Percentiles rank a stretch among this genome's conserved stretches.
Evolutionary conservation across 2,329 filamentous ascomycete genomes (phyloP).

Genomic region (Microcyclosporella mali): DNA sequence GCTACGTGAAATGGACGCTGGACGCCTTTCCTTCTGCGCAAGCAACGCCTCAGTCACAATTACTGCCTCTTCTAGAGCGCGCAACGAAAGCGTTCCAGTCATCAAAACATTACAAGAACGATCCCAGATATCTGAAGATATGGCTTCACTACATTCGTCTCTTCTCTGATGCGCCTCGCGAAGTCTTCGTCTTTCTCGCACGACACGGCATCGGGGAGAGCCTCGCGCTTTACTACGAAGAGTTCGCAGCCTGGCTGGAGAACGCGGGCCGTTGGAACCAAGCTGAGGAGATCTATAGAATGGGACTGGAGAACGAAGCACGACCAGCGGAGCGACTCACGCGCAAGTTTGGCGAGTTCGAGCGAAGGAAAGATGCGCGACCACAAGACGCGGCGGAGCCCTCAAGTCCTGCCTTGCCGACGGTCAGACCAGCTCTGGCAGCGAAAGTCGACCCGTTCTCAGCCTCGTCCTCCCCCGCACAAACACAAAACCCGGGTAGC

Average conservation of each 20-base stretch:
- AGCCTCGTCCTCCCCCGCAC: slow-evolving; percentile 50
- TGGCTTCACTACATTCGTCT: slow-evolving; percentile 93
- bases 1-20: slow-evolving; percentile 94
- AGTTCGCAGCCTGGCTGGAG: slow-evolving; percentile 92
- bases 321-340: slow-evolving; percentile 72
- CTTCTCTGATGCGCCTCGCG: slow-evolving; percentile 87
- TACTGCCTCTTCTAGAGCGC: slow-evolving; percentile 81
- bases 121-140: slow-evolving; percentile 83
- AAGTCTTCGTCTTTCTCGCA: slow-evolving; percentile 85
- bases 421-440: slow-evolving; percentile 73
- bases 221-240: slow-evolving; percentile 90
- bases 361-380: slow-evolving; percentile 66
- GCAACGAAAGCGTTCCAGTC: slow-evolving; percentile 84
- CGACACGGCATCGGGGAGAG: slow-evolving; percentile 81
- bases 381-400: slow-evolving; percentile 60
- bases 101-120: slow-evolving; percentile 87
- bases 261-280: slow-evolving; percentile 76
- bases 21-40: slow-evolving; percentile 93
- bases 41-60: slow-evolving; percentile 83
- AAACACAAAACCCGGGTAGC: slow-evolving; percentile 45
- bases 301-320: slow-evolving; percentile 84
- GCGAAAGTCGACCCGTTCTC: slow-evolving; percentile 81
- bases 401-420: slow-evolving; percentile 79
- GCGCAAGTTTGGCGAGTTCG: slow-evolving; percentile 89
- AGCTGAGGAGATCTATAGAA: slow-evolving; percentile 85